Evolutionary conservation across 192 early-diverging fungal species (phyloP).

Genomic region (Coemansia sp.): DNA sequence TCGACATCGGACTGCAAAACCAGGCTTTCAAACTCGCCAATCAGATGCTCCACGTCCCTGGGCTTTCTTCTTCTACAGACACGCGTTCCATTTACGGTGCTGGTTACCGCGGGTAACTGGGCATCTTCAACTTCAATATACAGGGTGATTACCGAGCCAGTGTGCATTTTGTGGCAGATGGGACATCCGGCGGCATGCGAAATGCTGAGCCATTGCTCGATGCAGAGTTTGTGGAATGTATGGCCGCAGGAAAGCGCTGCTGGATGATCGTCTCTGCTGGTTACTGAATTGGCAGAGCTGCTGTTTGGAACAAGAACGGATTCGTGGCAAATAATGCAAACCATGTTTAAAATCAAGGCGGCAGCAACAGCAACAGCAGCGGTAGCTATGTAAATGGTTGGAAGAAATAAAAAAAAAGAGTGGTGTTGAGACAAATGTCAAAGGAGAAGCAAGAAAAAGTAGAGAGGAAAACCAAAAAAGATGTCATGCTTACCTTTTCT

Average conservation of each 20-base stretch:
- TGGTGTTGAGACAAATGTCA: too few species aligned
- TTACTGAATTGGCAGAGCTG: background rate
- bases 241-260: background rate
- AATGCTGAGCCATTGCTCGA: background rate
- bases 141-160: background rate
- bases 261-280: background rate
- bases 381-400: background rate
- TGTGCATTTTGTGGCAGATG: background rate
- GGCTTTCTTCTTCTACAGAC: background rate
- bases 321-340: conserved; percentile 4
- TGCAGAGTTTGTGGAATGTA: background rate
- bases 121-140: background rate
- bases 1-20: too few species aligned
- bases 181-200: background rate
- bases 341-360: background rate
- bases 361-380: background rate
- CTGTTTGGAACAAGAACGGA: background rate
- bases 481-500: too few species aligned
- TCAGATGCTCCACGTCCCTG: background rate
- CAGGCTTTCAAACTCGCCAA: too few species aligned
- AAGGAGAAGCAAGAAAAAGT: too few species aligned
- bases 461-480: too few species aligned
- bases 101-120: background rate
- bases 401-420: background rate
- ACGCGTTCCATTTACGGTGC: background rate